phyloP scores from a whole-genome alignment of 2,329 filamentous ascomycete species.

The Fonsecaea erecta region DNA sequence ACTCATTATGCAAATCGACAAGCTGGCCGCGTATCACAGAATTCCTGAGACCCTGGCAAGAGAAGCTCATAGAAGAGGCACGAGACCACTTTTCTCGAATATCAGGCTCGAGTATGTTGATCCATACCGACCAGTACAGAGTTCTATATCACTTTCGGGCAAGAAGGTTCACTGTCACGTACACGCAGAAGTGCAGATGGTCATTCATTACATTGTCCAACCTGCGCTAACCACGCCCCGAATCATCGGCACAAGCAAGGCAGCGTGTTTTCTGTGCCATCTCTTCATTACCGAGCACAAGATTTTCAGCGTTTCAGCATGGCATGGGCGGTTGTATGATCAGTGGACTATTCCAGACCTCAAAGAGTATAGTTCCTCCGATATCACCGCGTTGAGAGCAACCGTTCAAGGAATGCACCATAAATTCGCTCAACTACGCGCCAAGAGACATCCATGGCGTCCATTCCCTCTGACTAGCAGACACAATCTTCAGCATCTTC shows the following conservation, averaged over 20 bases:
- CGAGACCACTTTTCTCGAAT: constrained; percentile 11
- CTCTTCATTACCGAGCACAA: constrained; percentile 34
- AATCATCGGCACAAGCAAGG: constrained; percentile 36
- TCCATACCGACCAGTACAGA: constrained; percentile 19
- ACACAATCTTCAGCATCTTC: constrained; percentile 15
- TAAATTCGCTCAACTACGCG: constrained; percentile 1
- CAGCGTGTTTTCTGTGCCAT: constrained; percentile 38
- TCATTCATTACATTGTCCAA: constrained; percentile 32
- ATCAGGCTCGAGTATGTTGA: constrained; percentile 21
- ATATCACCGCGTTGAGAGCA: constrained; percentile 4
- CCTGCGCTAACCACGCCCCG: constrained; percentile 17
- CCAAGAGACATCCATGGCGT: background rate
- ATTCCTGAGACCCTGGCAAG: constrained; percentile 22
- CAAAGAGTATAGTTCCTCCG: constrained; percentile 19
- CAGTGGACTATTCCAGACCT: constrained; percentile 38
- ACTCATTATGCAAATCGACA: constrained; percentile 31
- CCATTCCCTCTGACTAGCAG: constrained; percentile 15
- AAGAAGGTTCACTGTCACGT: constrained; percentile 28
- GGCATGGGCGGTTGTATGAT: constrained; percentile 36
- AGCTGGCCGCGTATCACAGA: constrained; percentile 31
- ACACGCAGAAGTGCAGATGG: constrained; percentile 38
- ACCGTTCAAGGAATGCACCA: constrained; percentile 18
- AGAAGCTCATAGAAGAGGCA: constrained; percentile 11
- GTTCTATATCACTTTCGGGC: constrained; percentile 14
- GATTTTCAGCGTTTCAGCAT: constrained; percentile 25